Evolutionary conservation across 495 filamentous ascomycete genomes (phyloP), one percentile per base, ranked within the genome.

Genomic region (Lasiosphaeriaceae sp.): DNA sequence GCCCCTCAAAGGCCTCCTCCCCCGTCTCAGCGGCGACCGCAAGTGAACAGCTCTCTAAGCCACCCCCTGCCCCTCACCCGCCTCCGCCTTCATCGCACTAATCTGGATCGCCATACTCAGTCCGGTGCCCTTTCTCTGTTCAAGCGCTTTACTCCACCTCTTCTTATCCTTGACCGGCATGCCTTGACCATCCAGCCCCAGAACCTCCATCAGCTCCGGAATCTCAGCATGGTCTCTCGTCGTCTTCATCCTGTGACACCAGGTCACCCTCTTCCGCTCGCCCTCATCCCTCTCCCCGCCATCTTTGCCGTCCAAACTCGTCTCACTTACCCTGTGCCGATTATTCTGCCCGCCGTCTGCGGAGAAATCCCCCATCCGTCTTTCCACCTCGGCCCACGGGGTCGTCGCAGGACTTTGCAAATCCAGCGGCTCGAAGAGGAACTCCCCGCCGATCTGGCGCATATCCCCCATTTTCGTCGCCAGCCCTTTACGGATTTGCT

Each of bases 201-300:
- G 66, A 41, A 90, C 69, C 66, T 78, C 71, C 70, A 80, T 76
- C 41, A 92, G 55, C 54, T 84, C 80, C 1, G 77, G 66, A 0
- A 94, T 71, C 76, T 90, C 89, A 1, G 80, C 78, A 63, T 96
- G 92, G 63, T 91, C 89, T 41, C 90, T 68, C 23, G 89, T 92
- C 52, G 81, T 88, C 62, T 74, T 74, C 90, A 96, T 96, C 2
- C 91, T 80, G 71, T 92, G 88, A 63, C 87, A 92, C 90, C 91
- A 96, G 2, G 80, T 82, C 1, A 89, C 80, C 45, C 71, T 66
- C 65, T 85, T 86, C 43, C 81, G 79, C 61, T 80, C 59, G 14
- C 57, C 65, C 3, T 62, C 61, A 5, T 56, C 50, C 2, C 51
- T 63, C 11, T 24, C 34, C n/a, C 20, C 37, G 26, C 55, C 69